Conservation (phyloP, 345 rosid species). For the Eucalyptus tenuipes region DNA sequence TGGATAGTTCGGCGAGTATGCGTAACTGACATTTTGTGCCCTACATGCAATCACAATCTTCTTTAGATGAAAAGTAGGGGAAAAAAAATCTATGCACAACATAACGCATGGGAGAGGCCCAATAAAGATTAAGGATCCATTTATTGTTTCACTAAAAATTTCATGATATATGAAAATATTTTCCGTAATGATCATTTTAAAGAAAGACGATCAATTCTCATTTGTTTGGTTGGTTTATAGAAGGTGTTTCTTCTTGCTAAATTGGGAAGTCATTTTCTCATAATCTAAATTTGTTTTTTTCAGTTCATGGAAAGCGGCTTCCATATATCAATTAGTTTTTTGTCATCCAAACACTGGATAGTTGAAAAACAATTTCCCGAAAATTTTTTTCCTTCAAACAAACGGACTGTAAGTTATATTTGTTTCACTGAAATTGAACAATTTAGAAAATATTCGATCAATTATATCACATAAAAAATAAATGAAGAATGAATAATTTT, state of each 20-base stretch:
- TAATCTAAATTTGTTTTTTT: neutral
- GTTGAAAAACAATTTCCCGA: rapidly evolving
- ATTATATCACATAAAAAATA: neutral
- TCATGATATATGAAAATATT: neutral
- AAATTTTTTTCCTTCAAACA: too few species aligned
- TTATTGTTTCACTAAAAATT: neutral
- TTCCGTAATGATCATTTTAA: too few species aligned
- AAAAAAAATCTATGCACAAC: neutral
- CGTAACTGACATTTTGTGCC: neutral
- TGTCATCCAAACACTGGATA: rapidly evolving
- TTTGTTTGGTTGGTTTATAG: neutral
- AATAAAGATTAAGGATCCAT: too few species aligned
- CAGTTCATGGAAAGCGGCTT: rapidly evolving
- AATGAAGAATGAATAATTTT: neutral
- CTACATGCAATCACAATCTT: neutral
- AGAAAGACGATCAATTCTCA: neutral
- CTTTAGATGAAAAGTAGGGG: neutral
- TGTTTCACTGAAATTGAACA: rapidly evolving
- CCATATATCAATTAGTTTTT: neutral
- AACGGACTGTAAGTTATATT: neutral
- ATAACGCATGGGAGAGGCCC: neutral
- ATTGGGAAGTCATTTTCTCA: neutral
- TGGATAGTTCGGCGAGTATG: neutral
- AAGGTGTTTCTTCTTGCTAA: too few species aligned
- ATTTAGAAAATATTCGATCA: neutral